Conservation (phyloP, 345 rosid genomes). For the Diplotaxis tenuifolia region DNA sequence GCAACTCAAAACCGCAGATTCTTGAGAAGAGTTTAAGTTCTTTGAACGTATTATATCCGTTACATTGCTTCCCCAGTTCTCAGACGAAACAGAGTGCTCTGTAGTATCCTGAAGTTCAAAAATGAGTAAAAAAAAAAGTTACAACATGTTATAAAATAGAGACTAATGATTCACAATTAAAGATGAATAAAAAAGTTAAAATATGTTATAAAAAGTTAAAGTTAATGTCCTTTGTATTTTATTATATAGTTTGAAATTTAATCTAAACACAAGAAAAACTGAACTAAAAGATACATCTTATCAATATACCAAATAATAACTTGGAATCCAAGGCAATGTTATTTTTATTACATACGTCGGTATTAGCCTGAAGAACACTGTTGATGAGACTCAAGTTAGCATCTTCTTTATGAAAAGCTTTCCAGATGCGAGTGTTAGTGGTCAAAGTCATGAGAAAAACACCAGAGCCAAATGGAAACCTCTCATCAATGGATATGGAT, state of each 20-base stretch:
- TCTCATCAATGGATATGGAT: constrained; percentile 24
- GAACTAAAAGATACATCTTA: background rate
- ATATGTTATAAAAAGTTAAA: no score
- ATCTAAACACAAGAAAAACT: background rate
- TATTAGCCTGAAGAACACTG: constrained; percentile 27
- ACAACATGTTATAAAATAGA: background rate
- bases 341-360: constrained; percentile 17
- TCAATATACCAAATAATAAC: background rate
- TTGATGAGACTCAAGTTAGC: constrained; percentile 32
- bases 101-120: constrained; percentile 27
- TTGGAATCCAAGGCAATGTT: background rate
- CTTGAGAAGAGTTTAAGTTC: constrained; percentile 41
- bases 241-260: background rate
- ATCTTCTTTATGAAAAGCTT: constrained; percentile 30
- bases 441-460: constrained; percentile 39
- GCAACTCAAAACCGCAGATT: constrained; percentile 35
- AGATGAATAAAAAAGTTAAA: no score
- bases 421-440: constrained; percentile 46
- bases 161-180: background rate
- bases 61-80: background rate
- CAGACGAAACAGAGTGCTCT: constrained; percentile 15
- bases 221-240: background rate
- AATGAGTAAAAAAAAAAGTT: background rate
- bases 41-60: constrained; percentile 27
- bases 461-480: constrained; percentile 2